Evolutionary conservation across 306 rosid genomes (phyloP), one percentile per base, ranked within the genome.

Genomic region (Ammopiptanthus mongolicus): DNA sequence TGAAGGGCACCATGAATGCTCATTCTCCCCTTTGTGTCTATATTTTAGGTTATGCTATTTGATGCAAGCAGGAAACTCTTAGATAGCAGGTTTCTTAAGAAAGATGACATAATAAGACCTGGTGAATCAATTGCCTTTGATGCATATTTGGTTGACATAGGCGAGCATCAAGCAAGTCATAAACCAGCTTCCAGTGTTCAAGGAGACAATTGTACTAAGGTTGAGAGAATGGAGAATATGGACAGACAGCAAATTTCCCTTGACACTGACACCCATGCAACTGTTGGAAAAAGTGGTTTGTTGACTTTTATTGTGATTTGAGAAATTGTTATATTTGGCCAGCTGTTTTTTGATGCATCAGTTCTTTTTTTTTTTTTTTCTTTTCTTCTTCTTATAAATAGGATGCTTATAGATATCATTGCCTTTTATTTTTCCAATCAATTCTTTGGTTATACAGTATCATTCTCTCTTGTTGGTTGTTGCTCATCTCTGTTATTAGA

Each of bases 101-200:
- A 82, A 71, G 91, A 86, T 73, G 97, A 94, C 51, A 69, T 68
- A 28, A 82, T 90, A 66, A 85, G 55, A 79, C 68, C 90, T 2
- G 89, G 91, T 25, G 93, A 84, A 81, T 84, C 88, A 48, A 69
- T 91, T 68, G 37, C 83, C 64, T 91, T 90, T 63, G 89, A 87
- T 78, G 80, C 85, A 65, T 84, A 94, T 79, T 81, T 90, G 86
- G 86, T 94, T 77, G 93, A 90, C 61, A 78, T 91, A 66, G 91
- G 90, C 57, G 93, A 91, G 79, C 34, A 21, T 76, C 87, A 80
- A 58, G 87, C 65, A 48, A 87, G 84, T 77, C 73, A 73, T 60
- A 80, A 71, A 74, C 86, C 86, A 22, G 82, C 74, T 75, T 65
- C 79, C 69, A 82, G 64, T 82, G 78, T 19, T 71, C 78, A 10